A percentile compares a stretch with the other conserved stretches of the same genome.
Conservation (phyloP, 345 rosid genomes). For the Eucalyptus tenuipes region DNA sequence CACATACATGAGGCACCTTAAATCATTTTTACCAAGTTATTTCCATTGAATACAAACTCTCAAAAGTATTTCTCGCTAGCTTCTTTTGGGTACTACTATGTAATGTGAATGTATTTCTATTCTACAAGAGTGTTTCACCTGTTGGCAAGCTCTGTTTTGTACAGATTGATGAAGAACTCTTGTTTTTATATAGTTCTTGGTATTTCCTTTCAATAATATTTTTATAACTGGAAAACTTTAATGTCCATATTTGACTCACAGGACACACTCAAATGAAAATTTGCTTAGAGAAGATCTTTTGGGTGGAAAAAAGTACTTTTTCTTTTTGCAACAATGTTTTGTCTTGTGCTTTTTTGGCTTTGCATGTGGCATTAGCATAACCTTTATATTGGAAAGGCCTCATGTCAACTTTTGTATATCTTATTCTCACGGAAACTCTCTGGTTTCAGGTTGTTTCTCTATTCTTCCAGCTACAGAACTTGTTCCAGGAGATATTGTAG, state of each 20-base stretch:
- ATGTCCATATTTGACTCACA: neutral
- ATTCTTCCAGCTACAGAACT: conserved; percentile 91
- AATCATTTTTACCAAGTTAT: neutral
- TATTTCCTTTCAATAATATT: neutral
- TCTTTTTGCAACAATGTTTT: neutral
- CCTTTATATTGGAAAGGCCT: neutral
- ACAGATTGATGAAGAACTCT: neutral
- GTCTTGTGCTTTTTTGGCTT: neutral
- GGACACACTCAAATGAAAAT: neutral
- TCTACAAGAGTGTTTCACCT: neutral
- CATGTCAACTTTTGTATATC: neutral
- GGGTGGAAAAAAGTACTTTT: neutral
- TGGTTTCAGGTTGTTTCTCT: conserved; percentile 82
- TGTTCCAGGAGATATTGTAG: conserved; percentile 97
- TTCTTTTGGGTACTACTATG: neutral
- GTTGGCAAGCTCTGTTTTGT: neutral
- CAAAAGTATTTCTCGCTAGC: neutral
- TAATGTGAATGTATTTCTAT: neutral
- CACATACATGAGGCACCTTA: neutral
- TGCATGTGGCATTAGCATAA: neutral
- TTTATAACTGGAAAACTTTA: neutral
- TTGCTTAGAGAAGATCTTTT: neutral
- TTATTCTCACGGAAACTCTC: neutral
- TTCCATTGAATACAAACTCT: neutral
- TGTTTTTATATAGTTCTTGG: neutral